A percentile compares a stretch with the other conserved stretches of the same genome.
Evolutionary conservation across 345 rosid species (phyloP).

Genomic region (Citrus maxima): DNA sequence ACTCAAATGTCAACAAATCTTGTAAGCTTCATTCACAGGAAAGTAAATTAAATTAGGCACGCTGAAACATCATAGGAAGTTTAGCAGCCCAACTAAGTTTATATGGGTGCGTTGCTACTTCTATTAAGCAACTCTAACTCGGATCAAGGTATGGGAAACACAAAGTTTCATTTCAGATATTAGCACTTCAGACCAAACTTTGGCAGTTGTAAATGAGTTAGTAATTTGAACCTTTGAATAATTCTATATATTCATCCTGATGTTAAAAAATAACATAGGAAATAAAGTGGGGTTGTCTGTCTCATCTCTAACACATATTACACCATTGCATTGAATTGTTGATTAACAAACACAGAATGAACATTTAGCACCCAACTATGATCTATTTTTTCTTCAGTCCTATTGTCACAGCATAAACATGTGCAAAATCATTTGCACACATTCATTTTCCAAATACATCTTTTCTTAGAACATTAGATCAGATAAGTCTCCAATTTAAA

Average conservation of each 20-base stretch:
- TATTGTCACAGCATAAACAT: background rate
- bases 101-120: background rate
- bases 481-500: conserved; percentile 9
- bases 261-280: background rate
- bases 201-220: background rate
- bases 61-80: background rate
- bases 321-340: background rate
- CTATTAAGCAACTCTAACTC: background rate
- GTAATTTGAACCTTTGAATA: background rate
- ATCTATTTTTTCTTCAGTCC: background rate
- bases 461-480: background rate
- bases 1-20: conserved; percentile 2
- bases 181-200: background rate
- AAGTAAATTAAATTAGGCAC: conserved; percentile 9
- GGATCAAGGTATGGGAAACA: background rate
- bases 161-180: background rate
- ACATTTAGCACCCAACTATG: background rate
- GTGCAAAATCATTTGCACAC: background rate
- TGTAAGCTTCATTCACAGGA: background rate
- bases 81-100: background rate
- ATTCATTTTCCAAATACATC: background rate
- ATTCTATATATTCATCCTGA: background rate
- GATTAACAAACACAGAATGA: background rate
- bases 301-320: background rate
- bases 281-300: background rate